These are phyloP conservation scores for Brachypodium distachyon DNA, from an alignment of 202 grass and related monocot species.

Conservation along the genomic window DNA sequence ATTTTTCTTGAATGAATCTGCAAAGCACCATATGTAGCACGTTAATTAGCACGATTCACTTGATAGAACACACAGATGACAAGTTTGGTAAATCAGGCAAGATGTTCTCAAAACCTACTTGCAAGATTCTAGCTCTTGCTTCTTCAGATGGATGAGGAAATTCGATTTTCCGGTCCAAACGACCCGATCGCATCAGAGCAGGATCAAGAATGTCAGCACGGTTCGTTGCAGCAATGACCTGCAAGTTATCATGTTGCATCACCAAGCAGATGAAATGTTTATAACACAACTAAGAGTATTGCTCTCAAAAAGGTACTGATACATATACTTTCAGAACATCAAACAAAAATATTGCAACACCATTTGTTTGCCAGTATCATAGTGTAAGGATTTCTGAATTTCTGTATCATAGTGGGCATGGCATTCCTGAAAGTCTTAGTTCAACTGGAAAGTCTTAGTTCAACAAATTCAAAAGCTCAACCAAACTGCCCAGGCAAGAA, in stretches of 20 bases:
- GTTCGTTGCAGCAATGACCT: conserved; percentile 96
- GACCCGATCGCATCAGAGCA: conserved; percentile 84
- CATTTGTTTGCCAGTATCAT: background rate
- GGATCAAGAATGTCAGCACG: conserved; percentile 89
- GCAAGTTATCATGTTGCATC: conserved; percentile 11
- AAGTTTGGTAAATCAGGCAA: background rate
- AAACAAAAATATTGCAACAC: background rate
- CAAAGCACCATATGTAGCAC: conserved; percentile 2
- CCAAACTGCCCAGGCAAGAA: background rate
- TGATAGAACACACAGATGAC: background rate
- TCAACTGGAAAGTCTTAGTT: too few relatives aligned
- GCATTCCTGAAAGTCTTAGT: too few relatives aligned
- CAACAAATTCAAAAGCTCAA: background rate
- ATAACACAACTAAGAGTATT: background rate
- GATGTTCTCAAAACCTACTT: conserved; percentile 37
- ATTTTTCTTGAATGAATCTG: conserved; percentile 95
- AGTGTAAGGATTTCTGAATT: background rate
- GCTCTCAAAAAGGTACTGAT: background rate
- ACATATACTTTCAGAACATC: background rate
- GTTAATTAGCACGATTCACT: background rate
- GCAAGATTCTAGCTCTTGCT: conserved; percentile 88
- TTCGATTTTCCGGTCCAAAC: conserved; percentile 89
- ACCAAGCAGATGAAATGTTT: background rate
- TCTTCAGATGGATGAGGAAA: conserved; percentile 88
- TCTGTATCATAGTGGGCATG: too few relatives aligned